Percentiles rank a stretch among this genome's conserved stretches.
Evolutionary conservation across 1,139 yeast genomes (phyloP).

Genomic region (Protomyces inundatus): DNA sequence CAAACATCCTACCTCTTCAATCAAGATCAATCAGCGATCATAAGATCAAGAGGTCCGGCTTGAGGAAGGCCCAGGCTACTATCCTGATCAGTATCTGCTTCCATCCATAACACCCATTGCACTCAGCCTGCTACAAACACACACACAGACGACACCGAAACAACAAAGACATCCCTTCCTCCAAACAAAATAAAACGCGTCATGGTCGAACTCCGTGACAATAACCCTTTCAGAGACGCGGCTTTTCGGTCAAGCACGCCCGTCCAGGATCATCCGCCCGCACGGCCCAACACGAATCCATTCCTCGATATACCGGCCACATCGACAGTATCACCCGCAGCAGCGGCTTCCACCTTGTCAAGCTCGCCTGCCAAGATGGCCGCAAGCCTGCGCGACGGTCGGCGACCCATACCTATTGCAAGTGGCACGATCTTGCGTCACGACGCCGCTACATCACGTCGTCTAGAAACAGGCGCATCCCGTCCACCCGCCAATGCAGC

Average conservation of each 20-base stretch:
- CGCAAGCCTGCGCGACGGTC: no score
- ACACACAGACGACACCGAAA: not conserved
- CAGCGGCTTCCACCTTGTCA: not conserved
- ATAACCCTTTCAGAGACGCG: constrained; percentile 20
- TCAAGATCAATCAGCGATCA: no score
- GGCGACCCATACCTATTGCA: no score
- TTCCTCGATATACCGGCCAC: constrained; percentile 6
- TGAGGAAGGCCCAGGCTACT: no score
- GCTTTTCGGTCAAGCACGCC: not conserved
- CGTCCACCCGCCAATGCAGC: no score
- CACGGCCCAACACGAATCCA: constrained; percentile 4
- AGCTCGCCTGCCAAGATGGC: not conserved
- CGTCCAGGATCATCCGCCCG: not conserved
- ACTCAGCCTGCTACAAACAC: not conserved
- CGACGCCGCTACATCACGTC: no score
- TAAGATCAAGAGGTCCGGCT: no score
- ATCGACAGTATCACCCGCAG: not conserved
- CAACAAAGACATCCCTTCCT: not conserved
- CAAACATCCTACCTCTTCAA: no score
- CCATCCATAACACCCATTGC: not conserved
- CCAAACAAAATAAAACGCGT: not conserved
- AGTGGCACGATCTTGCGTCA: no score
- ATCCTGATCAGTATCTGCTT: no score
- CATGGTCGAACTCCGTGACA: not conserved
- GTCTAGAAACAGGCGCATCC: no score